Conservation (phyloP, 345 rosid genomes). For the Dipteronia dyeriana region DNA sequence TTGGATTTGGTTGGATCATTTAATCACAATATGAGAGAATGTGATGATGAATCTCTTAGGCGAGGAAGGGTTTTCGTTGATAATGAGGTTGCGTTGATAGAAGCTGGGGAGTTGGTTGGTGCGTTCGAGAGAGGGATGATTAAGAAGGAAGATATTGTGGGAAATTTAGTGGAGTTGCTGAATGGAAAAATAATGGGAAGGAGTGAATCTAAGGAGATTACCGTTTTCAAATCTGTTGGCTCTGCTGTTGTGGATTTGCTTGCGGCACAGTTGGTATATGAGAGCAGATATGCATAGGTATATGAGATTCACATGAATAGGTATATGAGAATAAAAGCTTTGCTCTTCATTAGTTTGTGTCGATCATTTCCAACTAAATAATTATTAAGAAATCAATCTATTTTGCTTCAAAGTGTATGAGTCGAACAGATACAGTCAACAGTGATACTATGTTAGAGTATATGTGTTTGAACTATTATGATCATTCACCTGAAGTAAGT, state of each 20-base stretch:
- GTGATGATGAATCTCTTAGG: slow-evolving; percentile 73
- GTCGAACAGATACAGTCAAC: no score
- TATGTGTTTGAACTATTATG: no score
- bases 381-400: no score
- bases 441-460: no score
- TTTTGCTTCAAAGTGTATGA: no score
- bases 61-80: slow-evolving; percentile 80
- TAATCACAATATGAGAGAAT: slow-evolving; percentile 71
- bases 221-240: slow-evolving; percentile 86
- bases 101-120: slow-evolving; percentile 86
- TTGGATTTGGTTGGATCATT: slow-evolving; percentile 89
- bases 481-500: no score
- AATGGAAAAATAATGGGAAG: slow-evolving; percentile 51
- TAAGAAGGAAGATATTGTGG: slow-evolving; percentile 47
- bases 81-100: slow-evolving; percentile 62
- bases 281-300: no score
- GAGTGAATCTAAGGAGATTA: slow-evolving; percentile 46
- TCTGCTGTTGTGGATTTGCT: slow-evolving; percentile 73
- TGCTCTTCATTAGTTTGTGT: no score
- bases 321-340: no score
- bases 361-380: no score
- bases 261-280: slow-evolving; percentile 68
- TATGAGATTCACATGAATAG: slow-evolving; percentile 29
- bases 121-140: slow-evolving; percentile 80
- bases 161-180: slow-evolving; percentile 65